Conservation (phyloP, 345 rosid genomes). For the Linum trigynum region DNA sequence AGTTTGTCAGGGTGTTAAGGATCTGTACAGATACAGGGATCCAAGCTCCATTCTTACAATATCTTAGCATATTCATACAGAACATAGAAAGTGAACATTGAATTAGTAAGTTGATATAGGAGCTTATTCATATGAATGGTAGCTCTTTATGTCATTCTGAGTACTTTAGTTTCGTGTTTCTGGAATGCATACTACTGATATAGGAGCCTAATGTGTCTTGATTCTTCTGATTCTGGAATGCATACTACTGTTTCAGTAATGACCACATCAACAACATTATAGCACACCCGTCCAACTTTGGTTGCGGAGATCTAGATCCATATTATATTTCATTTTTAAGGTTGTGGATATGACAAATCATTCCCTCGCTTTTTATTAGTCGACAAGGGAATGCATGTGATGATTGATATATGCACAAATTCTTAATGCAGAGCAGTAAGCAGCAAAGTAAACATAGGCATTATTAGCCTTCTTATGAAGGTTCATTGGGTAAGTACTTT, state of each 20-base stretch:
- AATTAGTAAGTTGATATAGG: conserved; percentile 37
- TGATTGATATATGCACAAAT: conserved; percentile 6
- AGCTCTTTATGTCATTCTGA: not conserved
- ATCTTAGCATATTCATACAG: conserved; percentile 59
- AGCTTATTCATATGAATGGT: conserved; percentile 15
- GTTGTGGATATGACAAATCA: conserved; percentile 18
- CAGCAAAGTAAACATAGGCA: conserved; percentile 47
- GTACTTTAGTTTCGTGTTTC: not conserved
- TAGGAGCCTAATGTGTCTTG: too few species aligned
- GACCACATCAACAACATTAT: conserved; percentile 52
- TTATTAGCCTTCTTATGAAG: conserved; percentile 57
- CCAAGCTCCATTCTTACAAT: conserved; percentile 52
- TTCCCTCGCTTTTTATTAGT: conserved; percentile 2
- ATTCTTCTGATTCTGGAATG: conserved; percentile 13
- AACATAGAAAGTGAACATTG: conserved; percentile 52
- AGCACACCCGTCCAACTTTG: conserved; percentile 37
- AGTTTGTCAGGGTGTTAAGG: conserved; percentile 47
- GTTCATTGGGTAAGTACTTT: conserved; percentile 45
- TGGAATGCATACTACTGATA: too few species aligned
- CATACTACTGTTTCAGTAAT: conserved; percentile 67
- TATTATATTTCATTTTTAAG: conserved; percentile 55
- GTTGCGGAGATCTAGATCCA: conserved; percentile 48
- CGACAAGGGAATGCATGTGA: not conserved
- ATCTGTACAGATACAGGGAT: conserved; percentile 38
- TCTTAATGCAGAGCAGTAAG: conserved; percentile 52